Base-by-base conservation (phyloP, 352 stramenopile species). In the Aphanomyces cochlioides region DNA sequence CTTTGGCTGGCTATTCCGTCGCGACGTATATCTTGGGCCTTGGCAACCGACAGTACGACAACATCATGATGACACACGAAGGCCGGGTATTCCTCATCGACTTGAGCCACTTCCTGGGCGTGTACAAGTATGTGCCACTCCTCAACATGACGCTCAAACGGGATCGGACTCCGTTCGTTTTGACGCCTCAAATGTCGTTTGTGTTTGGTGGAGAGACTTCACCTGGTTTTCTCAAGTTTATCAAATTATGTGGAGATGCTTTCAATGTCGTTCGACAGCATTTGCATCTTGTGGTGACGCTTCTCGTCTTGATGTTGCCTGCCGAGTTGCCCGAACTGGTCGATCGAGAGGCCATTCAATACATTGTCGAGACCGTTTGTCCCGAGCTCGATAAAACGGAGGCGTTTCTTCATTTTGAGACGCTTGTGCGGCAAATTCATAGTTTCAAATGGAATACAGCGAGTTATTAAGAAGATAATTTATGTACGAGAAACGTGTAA, bases 11-110 rank as follows among this genome's bases (percentile, higher is more conserved):
- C 7, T 98, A 98, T 75, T 97, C 89, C 60, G 93, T 98, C 1
- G 90, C 92, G 10, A 97, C 91, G 10, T 98, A 96, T 71, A 87
- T 98, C 3, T 72, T 98, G 15, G 93, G 93, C 41, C 95, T 98
- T 41, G 93, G 93, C 7, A 93, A 98, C 67, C 85, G 93, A 6
- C 93, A 98, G 77, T 96, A 96, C 70, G 93, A 98, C 74, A 98
- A 98, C 73, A 87, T 98, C 61, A 98, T 98, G 95, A 75, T 98
- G 54, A 96, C 96, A 71, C 80, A 81, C 13, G 88, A 90, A 5
- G 95, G 95, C 0, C 95, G 95, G 69, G 84, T 98, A 19, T 98
- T 98, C 78, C 95, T 98, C 83, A 98, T 98, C 60, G 95, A 98
- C 67, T 98, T 98, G 73, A 93, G 95, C 1, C 93, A 98, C 72